phyloP scores from a whole-genome alignment of 345 rosid species.

The Linum usitatissimum region DNA sequence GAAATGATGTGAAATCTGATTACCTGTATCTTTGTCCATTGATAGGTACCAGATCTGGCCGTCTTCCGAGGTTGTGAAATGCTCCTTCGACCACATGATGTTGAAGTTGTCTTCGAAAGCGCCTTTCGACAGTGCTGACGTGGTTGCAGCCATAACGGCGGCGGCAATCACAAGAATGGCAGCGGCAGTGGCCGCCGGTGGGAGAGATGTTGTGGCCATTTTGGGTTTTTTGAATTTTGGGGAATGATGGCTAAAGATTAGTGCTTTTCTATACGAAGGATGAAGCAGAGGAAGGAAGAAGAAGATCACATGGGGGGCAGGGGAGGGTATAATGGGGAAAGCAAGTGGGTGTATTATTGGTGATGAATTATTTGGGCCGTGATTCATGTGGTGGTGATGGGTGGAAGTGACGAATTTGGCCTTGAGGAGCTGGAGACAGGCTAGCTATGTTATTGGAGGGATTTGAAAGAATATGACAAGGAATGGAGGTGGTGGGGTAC shows the following conservation, averaged over 20 bases:
- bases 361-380: no score
- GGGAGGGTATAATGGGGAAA: no score
- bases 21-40: slow-evolving; percentile 86
- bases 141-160: neutral
- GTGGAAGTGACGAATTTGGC: no score
- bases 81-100: slow-evolving; percentile 89
- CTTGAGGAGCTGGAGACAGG: no score
- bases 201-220: slow-evolving; percentile 5
- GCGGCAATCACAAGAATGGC: slow-evolving; percentile 1
- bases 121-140: slow-evolving; percentile 31
- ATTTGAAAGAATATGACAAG: no score
- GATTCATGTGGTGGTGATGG: no score
- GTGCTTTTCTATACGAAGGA: neutral
- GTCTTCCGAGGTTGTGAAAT: slow-evolving; percentile 84
- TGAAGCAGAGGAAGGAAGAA: neutral
- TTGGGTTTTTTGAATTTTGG: neutral
- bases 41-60: slow-evolving; percentile 97
- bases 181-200: neutral
- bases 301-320: no score
- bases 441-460: no score
- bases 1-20: neutral
- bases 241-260: neutral
- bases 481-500: no score
- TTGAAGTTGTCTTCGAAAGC: slow-evolving; percentile 80
- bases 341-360: no score